A percentile compares a stretch with the other conserved stretches of the same genome.
These are phyloP conservation scores for Trypanosoma platydactyli DNA, from an alignment of 208 protist genomes.

Conservation along the genomic window DNA sequence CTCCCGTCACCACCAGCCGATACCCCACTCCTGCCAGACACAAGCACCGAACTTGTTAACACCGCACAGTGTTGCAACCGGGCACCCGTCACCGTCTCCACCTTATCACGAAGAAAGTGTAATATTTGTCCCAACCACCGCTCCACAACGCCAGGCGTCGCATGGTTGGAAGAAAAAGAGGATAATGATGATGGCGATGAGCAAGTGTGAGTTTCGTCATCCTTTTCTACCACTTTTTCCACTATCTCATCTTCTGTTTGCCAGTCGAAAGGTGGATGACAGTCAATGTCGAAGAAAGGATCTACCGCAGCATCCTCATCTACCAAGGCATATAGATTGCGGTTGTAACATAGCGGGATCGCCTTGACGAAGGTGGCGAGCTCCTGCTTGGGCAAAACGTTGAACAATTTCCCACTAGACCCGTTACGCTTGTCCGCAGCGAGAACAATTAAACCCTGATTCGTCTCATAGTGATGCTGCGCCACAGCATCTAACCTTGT, in stretches of 20 bases:
- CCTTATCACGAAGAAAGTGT: conserved; percentile 31
- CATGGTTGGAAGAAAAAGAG: background rate
- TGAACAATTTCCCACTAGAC: conserved; percentile 71
- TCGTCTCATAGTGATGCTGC: conserved; percentile 40
- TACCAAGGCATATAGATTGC: conserved; percentile 80
- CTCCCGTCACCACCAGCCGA: background rate
- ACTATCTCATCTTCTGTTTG: background rate
- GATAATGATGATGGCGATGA: background rate
- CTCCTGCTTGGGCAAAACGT: conserved; percentile 38
- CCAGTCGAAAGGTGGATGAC: conserved; percentile 20
- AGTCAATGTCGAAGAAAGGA: conserved; percentile 88
- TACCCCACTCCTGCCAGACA: conserved; percentile 18
- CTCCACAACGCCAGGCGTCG: conserved; percentile 34
- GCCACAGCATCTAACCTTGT: conserved; percentile 59
- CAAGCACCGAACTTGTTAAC: conserved; percentile 60
- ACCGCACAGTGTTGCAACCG: conserved; percentile 53
- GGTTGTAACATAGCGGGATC: conserved; percentile 42
- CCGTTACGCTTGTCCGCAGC: conserved; percentile 48
- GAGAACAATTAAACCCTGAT: conserved; percentile 44
- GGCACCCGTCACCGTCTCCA: conserved; percentile 40
- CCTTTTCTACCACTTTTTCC: background rate
- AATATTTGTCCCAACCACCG: conserved; percentile 39
- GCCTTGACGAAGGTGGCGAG: conserved; percentile 52
- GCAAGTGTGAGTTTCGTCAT: background rate
- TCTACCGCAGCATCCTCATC: conserved; percentile 72